Conservation (phyloP, 148 eudicot species). For the Simmondsia chinensis region DNA sequence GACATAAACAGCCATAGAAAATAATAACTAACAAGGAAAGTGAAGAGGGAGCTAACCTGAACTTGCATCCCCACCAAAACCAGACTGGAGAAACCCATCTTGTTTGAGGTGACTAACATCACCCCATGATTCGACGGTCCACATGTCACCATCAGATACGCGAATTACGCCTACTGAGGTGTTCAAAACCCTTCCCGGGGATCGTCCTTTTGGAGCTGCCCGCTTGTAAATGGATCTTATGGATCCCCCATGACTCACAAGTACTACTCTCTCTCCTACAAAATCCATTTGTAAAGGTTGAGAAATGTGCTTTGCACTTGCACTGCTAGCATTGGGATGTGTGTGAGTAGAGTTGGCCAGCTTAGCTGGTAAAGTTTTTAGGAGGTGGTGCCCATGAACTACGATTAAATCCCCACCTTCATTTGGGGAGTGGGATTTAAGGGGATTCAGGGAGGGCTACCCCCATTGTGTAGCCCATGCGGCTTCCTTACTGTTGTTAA, state of each 20-base stretch:
- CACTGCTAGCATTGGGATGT: too few relatives aligned
- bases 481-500: too few relatives aligned
- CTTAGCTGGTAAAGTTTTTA: too few relatives aligned
- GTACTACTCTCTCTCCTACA: constrained; percentile 61
- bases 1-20: too few relatives aligned
- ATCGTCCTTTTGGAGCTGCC: constrained; percentile 31
- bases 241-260: constrained; percentile 80
- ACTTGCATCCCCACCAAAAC: constrained; percentile 54
- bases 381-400: too few relatives aligned
- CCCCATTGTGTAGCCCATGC: too few relatives aligned
- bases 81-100: constrained; percentile 37
- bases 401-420: too few relatives aligned
- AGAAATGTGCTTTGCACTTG: too few relatives aligned
- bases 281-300: neutral
- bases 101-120: constrained; percentile 61
- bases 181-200: constrained; percentile 38
- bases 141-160: constrained; percentile 37
- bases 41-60: constrained; percentile 53
- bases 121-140: constrained; percentile 71
- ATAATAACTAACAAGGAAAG: too few relatives aligned
- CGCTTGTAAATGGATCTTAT: constrained; percentile 50
- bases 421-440: neutral
- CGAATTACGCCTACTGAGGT: constrained; percentile 60
- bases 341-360: too few relatives aligned
- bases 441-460: too few relatives aligned